Conservation (phyloP, 768 basidiomycete genomes). For the Boletus eberwhitei region DNA sequence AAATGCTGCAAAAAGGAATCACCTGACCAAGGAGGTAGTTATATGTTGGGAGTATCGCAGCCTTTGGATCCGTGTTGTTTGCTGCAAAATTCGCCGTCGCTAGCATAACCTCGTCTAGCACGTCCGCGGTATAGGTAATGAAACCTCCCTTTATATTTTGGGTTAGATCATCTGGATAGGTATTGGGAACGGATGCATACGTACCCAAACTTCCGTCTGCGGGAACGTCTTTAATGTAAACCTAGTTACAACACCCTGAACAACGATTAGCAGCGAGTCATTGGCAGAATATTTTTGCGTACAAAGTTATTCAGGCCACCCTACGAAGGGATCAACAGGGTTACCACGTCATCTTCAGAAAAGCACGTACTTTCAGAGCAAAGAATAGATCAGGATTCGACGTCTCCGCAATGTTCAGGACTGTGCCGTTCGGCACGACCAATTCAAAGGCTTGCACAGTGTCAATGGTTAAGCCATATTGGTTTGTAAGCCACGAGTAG, state of each 20-base stretch:
- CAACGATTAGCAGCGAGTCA: not conserved
- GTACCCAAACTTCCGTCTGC: constrained; percentile 59
- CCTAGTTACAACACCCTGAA: constrained; percentile 55
- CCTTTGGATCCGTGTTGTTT: constrained; percentile 22
- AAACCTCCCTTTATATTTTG: constrained; percentile 45
- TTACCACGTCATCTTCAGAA: not conserved
- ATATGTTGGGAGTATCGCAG: constrained; percentile 41
- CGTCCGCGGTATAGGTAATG: constrained; percentile 27
- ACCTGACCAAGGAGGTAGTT: constrained; percentile 21
- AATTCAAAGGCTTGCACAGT: constrained; percentile 54
- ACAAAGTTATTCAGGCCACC: constrained; percentile 65
- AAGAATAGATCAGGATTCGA: constrained; percentile 42
- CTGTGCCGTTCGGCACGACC: constrained; percentile 44
- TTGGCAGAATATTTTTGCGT: not conserved
- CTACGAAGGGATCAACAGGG: constrained; percentile 25
- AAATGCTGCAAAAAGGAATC: too few species aligned
- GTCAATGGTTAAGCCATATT: constrained; percentile 57
- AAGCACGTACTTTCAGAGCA: constrained; percentile 37
- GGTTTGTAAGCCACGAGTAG: constrained; percentile 51
- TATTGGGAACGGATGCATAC: constrained; percentile 7
- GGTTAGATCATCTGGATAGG: not conserved
- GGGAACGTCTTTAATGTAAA: constrained; percentile 54
- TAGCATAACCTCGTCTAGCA: constrained; percentile 9
- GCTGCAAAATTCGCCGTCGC: constrained; percentile 23
- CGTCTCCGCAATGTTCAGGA: constrained; percentile 33